Conservation (phyloP, 371 early-diverging fungal genomes). For the Thermomucor indicae-seudaticae region DNA sequence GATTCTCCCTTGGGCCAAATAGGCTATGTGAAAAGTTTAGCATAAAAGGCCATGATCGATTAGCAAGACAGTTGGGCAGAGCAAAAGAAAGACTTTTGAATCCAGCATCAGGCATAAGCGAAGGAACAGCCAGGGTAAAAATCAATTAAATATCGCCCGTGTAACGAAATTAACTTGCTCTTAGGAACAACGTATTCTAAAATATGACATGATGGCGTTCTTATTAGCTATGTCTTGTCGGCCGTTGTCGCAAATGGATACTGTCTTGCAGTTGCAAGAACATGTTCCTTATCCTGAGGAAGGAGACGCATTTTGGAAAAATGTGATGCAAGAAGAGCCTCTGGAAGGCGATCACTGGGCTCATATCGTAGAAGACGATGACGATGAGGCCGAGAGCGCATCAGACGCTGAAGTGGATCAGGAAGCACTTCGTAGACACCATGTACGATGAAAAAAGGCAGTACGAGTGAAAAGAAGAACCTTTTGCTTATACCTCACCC, state of each 20-base stretch:
- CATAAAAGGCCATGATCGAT: slow-evolving; percentile 9
- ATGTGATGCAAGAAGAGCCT: slow-evolving; percentile 23
- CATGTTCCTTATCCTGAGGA: not conserved
- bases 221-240: slow-evolving; percentile 8
- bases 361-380: slow-evolving; percentile 14
- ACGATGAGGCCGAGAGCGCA: slow-evolving; percentile 2
- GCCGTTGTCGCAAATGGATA: not conserved
- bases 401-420: slow-evolving; percentile 15
- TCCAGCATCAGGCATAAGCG: not conserved
- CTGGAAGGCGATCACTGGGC: slow-evolving; percentile 35
- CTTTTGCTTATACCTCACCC: no score
- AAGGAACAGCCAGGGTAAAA: not conserved
- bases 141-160: not conserved
- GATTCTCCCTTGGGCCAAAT: no score
- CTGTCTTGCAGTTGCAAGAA: not conserved
- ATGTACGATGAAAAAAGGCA: not conserved
- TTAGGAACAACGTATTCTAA: slow-evolving; percentile 7
- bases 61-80: slow-evolving; percentile 1
- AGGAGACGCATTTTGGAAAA: slow-evolving; percentile 12
- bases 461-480: not conserved
- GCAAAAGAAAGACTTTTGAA: slow-evolving; percentile 4
- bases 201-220: slow-evolving; percentile 15
- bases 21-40: slow-evolving; percentile 16
- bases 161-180: not conserved
- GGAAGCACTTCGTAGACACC: not conserved